Evolutionary conservation across 129 eudicot genomes (phyloP).

Genomic region (Flaveria sonorensis): DNA sequence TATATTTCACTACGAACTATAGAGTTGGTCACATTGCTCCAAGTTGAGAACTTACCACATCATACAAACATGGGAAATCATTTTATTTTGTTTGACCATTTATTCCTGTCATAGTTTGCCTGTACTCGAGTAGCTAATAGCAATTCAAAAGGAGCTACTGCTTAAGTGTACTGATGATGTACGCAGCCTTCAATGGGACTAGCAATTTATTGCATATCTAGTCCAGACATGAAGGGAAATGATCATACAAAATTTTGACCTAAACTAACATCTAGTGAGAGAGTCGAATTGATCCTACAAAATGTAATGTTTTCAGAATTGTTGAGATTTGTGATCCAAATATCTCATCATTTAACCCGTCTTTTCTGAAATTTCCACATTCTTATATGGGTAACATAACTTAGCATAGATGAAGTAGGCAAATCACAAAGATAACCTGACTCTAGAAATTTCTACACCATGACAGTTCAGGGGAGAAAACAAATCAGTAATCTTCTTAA

Average conservation of each 20-base stretch:
- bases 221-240: not conserved
- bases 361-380: not conserved
- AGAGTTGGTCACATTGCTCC: slow-evolving; percentile 10
- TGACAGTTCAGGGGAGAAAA: slow-evolving; percentile 13
- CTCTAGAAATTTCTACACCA: not conserved
- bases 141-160: slow-evolving; percentile 1
- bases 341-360: not conserved
- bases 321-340: not conserved
- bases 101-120: not conserved
- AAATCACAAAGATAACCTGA: not conserved
- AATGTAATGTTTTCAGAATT: not conserved
- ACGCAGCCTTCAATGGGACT: not conserved
- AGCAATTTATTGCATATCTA: not conserved
- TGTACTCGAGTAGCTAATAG: not conserved
- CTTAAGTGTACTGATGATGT: not conserved
- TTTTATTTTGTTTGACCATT: not conserved
- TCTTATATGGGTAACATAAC: not conserved
- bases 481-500: not conserved
- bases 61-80: slow-evolving; percentile 6
- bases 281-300: not conserved
- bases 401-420: not conserved
- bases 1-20: not conserved
- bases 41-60: slow-evolving; percentile 11
- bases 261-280: not conserved
- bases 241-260: not conserved